Percentiles rank a stretch among this genome's conserved stretches.
phyloP scores from a whole-genome alignment of 2,329 filamentous ascomycete genomes.

The Furcasterigmium sp. region DNA sequence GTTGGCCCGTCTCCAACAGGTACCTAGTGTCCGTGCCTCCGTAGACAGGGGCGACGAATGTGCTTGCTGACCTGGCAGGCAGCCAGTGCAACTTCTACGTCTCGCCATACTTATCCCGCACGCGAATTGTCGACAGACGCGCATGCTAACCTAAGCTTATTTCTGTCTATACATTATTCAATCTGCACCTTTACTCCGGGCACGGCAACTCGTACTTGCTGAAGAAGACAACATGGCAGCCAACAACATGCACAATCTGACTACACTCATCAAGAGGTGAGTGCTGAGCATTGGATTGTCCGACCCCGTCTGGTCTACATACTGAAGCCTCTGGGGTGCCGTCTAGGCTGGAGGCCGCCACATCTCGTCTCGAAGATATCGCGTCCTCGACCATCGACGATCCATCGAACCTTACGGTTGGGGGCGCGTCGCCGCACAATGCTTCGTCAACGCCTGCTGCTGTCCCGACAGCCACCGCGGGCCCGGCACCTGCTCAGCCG shows the following conservation, averaged over 20 bases:
- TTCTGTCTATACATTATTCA: too few relatives aligned
- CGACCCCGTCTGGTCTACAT: neutral
- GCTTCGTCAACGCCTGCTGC: slow-evolving; percentile 24
- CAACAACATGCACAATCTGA: slow-evolving; percentile 92
- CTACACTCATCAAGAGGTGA: slow-evolving; percentile 96
- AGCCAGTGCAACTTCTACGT: too few relatives aligned
- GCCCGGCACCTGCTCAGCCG: slow-evolving; percentile 37
- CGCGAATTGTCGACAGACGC: too few relatives aligned
- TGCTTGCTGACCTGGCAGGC: too few relatives aligned
- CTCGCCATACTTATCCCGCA: too few relatives aligned
- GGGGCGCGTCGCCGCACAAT: slow-evolving; percentile 24
- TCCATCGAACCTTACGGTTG: slow-evolving; percentile 43
- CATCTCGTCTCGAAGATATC: slow-evolving; percentile 93
- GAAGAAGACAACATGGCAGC: slow-evolving; percentile 52
- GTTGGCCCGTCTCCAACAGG: too few relatives aligned
- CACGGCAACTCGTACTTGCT: too few relatives aligned
- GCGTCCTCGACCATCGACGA: slow-evolving; percentile 68
- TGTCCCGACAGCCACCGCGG: slow-evolving; percentile 26
- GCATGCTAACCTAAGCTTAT: too few relatives aligned
- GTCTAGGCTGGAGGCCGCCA: slow-evolving; percentile 91
- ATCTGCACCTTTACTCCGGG: too few relatives aligned
- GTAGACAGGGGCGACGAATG: too few relatives aligned
- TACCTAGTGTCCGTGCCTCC: too few relatives aligned
- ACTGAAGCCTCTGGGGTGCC: neutral
- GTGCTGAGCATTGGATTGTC: slow-evolving; percentile 22